A percentile compares a stretch with the other conserved stretches of the same genome.
Evolutionary conservation across 192 early-diverging fungal genomes (phyloP).

Genomic region (Haplosporangium gracile): DNA sequence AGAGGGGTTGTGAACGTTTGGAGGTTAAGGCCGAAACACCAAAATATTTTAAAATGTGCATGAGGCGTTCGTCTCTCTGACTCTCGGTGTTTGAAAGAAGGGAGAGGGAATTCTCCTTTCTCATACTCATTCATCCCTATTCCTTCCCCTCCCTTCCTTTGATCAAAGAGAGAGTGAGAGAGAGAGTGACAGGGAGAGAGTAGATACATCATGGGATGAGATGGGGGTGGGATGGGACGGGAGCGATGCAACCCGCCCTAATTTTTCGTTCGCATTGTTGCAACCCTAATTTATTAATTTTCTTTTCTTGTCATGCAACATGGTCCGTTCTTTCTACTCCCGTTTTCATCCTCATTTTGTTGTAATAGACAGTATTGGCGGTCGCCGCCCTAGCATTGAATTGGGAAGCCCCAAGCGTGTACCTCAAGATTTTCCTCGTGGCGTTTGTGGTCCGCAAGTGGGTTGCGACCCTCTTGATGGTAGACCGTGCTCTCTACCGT

Average conservation of each 20-base stretch:
- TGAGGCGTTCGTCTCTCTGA: neutral
- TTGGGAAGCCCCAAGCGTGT: conserved; percentile 25
- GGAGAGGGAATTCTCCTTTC: neutral
- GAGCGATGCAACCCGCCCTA: too few species aligned
- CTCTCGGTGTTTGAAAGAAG: neutral
- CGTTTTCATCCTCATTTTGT: neutral
- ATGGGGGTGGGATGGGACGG: too few species aligned
- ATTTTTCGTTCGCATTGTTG: too few species aligned
- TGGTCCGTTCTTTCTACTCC: too few species aligned
- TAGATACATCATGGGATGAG: too few species aligned
- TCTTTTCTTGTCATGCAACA: too few species aligned
- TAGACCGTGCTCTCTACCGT: conserved; percentile 43
- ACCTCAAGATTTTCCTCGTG: conserved; percentile 41
- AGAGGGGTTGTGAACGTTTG: neutral
- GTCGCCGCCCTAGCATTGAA: conserved; percentile 21
- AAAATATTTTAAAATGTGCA: neutral
- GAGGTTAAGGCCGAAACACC: neutral
- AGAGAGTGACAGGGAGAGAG: too few species aligned
- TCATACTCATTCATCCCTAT: neutral
- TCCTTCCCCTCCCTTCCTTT: too few species aligned
- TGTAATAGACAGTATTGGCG: conserved; percentile 22
- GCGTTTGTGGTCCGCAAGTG: conserved; percentile 46
- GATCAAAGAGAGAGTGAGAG: too few species aligned
- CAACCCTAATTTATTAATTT: too few species aligned
- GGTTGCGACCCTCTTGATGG: conserved; percentile 30